Evolutionary conservation across 2,329 filamentous ascomycete species (phyloP), one percentile per base, ranked within the genome.

Genomic region (Nemania serpens): DNA sequence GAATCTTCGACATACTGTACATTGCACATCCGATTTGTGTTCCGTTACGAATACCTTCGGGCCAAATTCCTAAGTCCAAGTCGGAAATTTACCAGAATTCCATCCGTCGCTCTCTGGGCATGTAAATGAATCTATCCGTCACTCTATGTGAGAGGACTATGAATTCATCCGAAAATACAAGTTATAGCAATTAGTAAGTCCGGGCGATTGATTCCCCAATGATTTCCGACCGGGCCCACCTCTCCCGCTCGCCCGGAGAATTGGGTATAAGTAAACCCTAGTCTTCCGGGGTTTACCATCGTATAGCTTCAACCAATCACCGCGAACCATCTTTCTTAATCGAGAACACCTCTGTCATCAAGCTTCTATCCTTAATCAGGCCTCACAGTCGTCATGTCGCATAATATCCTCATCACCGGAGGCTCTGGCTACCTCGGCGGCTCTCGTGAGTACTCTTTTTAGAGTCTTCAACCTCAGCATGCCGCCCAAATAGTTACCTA

Each of bases 381-480:
- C 25, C 25, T 29, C 25, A 7, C 7, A 29, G 25, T 29, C 25
- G 25, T 29, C 20, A 73, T 73, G 71, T 63, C 67, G 20, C 69
- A 69, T 59, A 78, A 79, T 46, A 75, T 83, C 52, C 76, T 83
- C 33, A 73, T 84, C 47, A 84, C 82, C 0, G 82, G 82, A 9
- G 80, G 67, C 29, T 83, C 81, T 0, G 82, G 82, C 22, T 84
- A 84, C 58, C 78, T 84, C 0, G 82, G 82, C 20, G 82, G 82
- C 2, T 77, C 75, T 0, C 70, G 58, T 61, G 15, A 57, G 58
- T 15, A n/a, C 12, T 20, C 22, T 15, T 43, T 18, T 10, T 15
- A 2, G 2, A 49, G 33, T 29, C 25, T 29, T 29, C 25, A 29
- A 29, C 4, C 25, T 29, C 25, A 17, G 12, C 20, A 29, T 43